Evolutionary conservation across 768 basidiomycete genomes (phyloP).

Genomic region (Peribolospora baueri): DNA sequence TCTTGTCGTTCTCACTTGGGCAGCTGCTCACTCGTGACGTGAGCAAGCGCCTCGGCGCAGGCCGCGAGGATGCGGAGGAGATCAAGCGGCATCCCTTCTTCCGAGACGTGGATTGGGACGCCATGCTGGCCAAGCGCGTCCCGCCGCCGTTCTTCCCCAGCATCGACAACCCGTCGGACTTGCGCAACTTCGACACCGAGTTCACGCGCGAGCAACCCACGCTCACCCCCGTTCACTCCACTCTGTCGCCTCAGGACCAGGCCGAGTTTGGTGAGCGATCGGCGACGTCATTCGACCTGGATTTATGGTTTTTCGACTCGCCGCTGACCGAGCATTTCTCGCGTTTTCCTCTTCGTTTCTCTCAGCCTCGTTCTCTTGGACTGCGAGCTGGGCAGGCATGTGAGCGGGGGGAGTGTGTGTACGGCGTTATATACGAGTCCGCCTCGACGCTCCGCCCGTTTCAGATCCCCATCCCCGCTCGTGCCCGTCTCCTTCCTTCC

Average conservation of each 20-base stretch:
- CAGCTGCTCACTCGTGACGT: conserved; percentile 87
- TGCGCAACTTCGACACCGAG: conserved; percentile 75
- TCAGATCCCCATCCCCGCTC: no score
- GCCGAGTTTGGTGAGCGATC: conserved; percentile 52
- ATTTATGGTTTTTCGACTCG: no score
- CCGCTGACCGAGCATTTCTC: no score
- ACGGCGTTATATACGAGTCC: no score
- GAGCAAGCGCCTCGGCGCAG: conserved; percentile 63
- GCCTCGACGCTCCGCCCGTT: no score
- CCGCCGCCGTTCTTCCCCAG: conserved; percentile 93
- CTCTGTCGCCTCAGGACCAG: conserved; percentile 70
- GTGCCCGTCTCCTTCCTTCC: no score
- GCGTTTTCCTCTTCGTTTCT: no score
- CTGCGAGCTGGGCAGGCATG: no score
- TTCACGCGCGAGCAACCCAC: conserved; percentile 94
- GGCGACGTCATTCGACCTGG: no score
- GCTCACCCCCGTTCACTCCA: conserved; percentile 86
- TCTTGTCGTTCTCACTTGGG: not conserved
- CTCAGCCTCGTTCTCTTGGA: no score
- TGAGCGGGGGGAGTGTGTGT: no score
- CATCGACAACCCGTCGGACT: conserved; percentile 37
- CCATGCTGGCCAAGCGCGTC: conserved; percentile 89
- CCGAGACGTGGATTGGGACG: conserved; percentile 91
- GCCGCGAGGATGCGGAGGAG: conserved; percentile 78
- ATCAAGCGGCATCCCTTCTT: conserved; percentile 97